Base-by-base conservation (phyloP, 305 asterid genomes). In the Fraxinus velutina region DNA sequence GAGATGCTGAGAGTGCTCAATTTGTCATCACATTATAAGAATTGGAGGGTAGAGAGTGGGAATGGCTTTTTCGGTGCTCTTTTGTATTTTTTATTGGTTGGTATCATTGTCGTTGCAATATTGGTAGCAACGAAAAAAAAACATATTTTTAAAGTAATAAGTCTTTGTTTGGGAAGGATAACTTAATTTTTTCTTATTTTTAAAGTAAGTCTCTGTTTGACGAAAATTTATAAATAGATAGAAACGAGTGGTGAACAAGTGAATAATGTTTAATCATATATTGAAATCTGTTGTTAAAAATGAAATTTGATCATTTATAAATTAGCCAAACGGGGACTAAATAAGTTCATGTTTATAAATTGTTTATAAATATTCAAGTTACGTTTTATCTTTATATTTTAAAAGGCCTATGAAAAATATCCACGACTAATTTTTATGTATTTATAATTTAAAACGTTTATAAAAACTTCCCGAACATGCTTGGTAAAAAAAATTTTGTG, bases 1-100 rank as follows among this genome's bases (percentile, higher is more conserved):
- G 57, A 85, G 87, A 87, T 85, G 73, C 88, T 74, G 77, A 39
- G 29, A 36, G 57, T 29, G 74, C 24, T 78, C 47, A 82, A 80
- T 84, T 84, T 87, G 89, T 79, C 89, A 78, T 71, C 19, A 34
- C 42, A 32, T 84, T 71, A 12, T 8, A 21, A 29, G 62, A 32
- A 68, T 64, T 79, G 81, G 83, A 78, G 42, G 75, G 76, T 34
- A 37, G 71, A 22, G 75, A 62, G 17, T 1, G 7, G 6, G 30
- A 75, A 30, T 15, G 70, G 79, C 5, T 75, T 15, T 70, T 71
- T 64, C 33, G 72, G 73, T 64, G 73, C 73, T 64, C 17, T 24
- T 57, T 66, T 66, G 36, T 66, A 9, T 27, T 66, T 27, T 27
- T 24, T 66, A 66, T 27, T 66, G 73, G 73, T 10, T 12, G 73